phyloP scores from a whole-genome alignment of 177 flowering plant genomes.

The Telopea speciosissima region DNA sequence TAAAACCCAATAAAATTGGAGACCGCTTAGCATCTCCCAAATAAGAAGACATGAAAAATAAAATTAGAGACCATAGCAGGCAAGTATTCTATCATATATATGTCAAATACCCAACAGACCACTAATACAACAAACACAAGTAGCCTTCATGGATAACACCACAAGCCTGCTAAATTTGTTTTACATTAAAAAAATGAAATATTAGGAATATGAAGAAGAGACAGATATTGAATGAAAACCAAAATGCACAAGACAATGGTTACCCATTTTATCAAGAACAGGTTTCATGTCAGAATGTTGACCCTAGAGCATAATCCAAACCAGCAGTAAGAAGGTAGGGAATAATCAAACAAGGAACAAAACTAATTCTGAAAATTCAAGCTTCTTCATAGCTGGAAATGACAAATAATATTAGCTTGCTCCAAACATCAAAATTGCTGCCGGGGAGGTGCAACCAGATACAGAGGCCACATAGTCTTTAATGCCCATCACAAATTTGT shows the following conservation, averaged over 20 bases:
- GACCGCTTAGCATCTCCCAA: no score
- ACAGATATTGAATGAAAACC: background rate
- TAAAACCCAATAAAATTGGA: background rate
- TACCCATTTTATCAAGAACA: conserved; percentile 51
- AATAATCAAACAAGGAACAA: background rate
- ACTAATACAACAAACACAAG: background rate
- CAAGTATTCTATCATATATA: background rate
- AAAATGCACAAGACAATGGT: conserved; percentile 17
- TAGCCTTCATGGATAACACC: background rate
- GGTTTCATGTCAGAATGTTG: conserved; percentile 30
- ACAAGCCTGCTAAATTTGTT: background rate
- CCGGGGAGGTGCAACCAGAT: conserved; percentile 45
- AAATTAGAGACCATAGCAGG: background rate
- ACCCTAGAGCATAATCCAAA: conserved; percentile 29
- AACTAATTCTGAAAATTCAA: background rate
- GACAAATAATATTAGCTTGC: conserved; percentile 28
- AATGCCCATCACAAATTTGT: conserved; percentile 51
- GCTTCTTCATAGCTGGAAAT: background rate
- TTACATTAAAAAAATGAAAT: background rate
- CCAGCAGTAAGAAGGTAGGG: conserved; percentile 7
- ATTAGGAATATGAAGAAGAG: background rate
- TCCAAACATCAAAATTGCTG: conserved; percentile 54
- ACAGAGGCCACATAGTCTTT: conserved; percentile 34
- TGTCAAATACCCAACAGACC: background rate
- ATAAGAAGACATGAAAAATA: background rate